These are phyloP conservation scores for Phaeosphaeriaceae sp. DNA, from an alignment of 2,329 filamentous ascomycete genomes.

Conservation along the genomic window DNA sequence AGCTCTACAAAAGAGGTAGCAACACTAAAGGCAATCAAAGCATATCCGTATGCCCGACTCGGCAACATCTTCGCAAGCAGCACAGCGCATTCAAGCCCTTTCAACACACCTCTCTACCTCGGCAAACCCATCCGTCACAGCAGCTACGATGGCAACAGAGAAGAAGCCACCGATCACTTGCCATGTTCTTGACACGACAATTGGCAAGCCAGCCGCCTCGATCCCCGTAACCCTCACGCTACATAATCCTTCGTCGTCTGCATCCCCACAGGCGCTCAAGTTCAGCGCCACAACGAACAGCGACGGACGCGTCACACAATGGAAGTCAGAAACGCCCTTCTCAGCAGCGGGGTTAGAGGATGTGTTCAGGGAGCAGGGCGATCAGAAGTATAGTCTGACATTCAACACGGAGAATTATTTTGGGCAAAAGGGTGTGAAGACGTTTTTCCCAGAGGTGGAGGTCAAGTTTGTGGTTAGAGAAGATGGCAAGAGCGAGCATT, in stretches of 20 bases:
- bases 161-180: conserved; percentile 72
- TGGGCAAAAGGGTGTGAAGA: conserved; percentile 60
- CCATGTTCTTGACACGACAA: conserved; percentile 84
- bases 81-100: conserved; percentile 28
- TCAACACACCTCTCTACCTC: conserved; percentile 22
- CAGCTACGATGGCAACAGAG: conserved; percentile 25
- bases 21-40: not conserved
- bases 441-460: conserved; percentile 65
- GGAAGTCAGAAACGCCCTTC: conserved; percentile 62
- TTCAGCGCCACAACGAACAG: conserved; percentile 75
- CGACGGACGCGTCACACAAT: conserved; percentile 75
- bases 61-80: conserved; percentile 5
- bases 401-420: conserved; percentile 79
- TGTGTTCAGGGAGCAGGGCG: conserved; percentile 43
- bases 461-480: conserved; percentile 59
- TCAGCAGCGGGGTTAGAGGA: conserved; percentile 47
- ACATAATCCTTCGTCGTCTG: conserved; percentile 33
- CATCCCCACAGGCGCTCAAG: conserved; percentile 50
- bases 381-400: conserved; percentile 69
- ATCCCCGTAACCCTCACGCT: conserved; percentile 71
- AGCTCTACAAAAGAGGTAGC: not conserved
- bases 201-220: conserved; percentile 70
- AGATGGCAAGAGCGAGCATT: conserved; percentile 64
- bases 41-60: conserved; percentile 23
- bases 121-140: conserved; percentile 8